phyloP scores from a whole-genome alignment of 1,139 yeast species.

The Hemisphaericaspora lyxosophila region DNA sequence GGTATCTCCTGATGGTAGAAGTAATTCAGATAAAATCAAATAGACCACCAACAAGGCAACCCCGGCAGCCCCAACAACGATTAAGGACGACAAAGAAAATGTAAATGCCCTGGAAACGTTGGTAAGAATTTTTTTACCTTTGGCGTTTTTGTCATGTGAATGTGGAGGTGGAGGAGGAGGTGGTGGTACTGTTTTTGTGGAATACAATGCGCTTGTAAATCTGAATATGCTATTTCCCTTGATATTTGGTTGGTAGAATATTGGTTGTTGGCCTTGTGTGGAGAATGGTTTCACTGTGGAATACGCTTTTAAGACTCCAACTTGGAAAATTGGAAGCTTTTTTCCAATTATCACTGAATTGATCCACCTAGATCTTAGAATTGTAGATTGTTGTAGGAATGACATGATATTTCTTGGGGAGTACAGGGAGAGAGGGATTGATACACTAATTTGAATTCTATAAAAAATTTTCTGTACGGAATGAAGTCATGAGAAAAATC shows the following conservation, averaged over 20 bases:
- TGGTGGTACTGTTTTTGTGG: conserved; percentile 35
- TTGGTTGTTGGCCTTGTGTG: not conserved
- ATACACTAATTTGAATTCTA: no score
- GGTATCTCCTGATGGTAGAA: conserved; percentile 89
- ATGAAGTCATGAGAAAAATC: no score
- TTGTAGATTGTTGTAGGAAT: conserved; percentile 1
- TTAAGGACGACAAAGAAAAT: conserved; percentile 57
- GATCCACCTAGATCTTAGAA: conserved; percentile 1
- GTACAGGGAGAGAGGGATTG: no score
- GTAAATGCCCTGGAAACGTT: conserved; percentile 56
- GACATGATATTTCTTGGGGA: conserved; percentile 1
- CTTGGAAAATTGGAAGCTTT: conserved; percentile 1
- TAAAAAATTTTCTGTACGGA: no score
- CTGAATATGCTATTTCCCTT: not conserved
- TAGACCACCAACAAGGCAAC: conserved; percentile 71
- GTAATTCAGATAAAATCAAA: conserved; percentile 71
- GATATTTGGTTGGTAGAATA: not conserved
- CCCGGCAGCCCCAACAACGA: conserved; percentile 69
- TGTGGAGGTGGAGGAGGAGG: conserved; percentile 46
- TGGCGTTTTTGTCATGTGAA: conserved; percentile 39
- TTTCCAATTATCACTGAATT: not conserved
- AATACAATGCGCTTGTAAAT: conserved; percentile 14
- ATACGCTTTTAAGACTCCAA: conserved; percentile 4
- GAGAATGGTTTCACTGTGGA: not conserved
- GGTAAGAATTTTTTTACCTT: conserved; percentile 37